A percentile compares a stretch with the other conserved stretches of the same genome.
Evolutionary conservation across 352 stramenopile genomes (phyloP).

Genomic region (Phytophthora pisi): DNA sequence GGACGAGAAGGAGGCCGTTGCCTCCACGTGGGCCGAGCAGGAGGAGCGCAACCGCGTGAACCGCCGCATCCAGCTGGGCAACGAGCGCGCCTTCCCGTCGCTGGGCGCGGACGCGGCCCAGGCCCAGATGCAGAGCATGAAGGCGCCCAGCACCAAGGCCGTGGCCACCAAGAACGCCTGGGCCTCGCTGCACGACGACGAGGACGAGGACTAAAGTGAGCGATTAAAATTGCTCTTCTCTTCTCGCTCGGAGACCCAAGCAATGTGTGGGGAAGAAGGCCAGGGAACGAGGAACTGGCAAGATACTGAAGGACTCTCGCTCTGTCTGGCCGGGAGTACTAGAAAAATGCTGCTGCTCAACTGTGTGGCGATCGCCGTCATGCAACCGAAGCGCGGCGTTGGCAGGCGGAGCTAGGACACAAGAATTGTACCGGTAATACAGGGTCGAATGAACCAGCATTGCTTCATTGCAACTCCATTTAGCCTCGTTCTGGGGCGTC

Average conservation of each 20-base stretch:
- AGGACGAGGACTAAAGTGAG: conserved; percentile 54
- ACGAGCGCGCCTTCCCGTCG: conserved; percentile 79
- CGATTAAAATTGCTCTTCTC: neutral
- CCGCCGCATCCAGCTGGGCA: conserved; percentile 69
- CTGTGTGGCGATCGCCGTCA: conserved; percentile 5
- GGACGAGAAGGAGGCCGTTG: conserved; percentile 59
- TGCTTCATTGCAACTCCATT: conserved; percentile 17
- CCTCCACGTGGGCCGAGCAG: conserved; percentile 74
- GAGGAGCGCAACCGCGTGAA: conserved; percentile 70
- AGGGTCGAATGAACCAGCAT: conserved; percentile 17
- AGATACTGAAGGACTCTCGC: conserved; percentile 6
- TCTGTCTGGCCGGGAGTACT: conserved; percentile 12
- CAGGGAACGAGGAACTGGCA: neutral
- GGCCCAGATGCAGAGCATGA: conserved; percentile 67
- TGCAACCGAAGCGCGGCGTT: conserved; percentile 7
- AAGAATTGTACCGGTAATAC: conserved; percentile 23
- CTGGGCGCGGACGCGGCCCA: conserved; percentile 59
- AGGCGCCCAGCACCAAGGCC: conserved; percentile 58
- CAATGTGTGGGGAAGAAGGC: neutral
- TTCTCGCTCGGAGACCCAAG: neutral
- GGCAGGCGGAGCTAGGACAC: conserved; percentile 9
- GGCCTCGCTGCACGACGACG: conserved; percentile 68
- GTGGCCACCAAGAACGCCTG: conserved; percentile 81
- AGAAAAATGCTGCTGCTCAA: conserved; percentile 19
- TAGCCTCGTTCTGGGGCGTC: conserved; percentile 24